These are phyloP conservation scores for Rhodotorula toruloides DNA, from an alignment of 768 basidiomycete species.

Conservation along the genomic window DNA sequence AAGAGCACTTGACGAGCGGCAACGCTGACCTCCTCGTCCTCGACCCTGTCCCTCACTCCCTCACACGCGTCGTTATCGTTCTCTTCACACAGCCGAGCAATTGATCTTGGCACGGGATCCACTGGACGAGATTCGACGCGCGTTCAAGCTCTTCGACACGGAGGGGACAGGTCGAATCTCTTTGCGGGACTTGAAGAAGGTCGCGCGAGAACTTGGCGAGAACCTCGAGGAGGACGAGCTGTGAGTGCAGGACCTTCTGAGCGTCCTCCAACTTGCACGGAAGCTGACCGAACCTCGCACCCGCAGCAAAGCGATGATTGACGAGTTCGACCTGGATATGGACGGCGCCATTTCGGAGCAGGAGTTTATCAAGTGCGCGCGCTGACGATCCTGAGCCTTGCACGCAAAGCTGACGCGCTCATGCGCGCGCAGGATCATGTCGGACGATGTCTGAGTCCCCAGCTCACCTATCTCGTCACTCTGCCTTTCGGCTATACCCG, in stretches of 20 bases:
- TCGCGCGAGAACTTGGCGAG: conserved; percentile 96
- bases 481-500: not conserved
- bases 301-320: conserved; percentile 81
- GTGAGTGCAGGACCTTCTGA: conserved; percentile 55
- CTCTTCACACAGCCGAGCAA: conserved; percentile 70
- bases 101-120: conserved; percentile 90
- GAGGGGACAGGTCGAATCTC: conserved; percentile 92
- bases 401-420: not conserved
- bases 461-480: not conserved
- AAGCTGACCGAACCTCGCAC: not conserved
- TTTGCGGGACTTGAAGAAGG: conserved; percentile 79
- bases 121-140: conserved; percentile 89
- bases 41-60: not conserved
- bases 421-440: conserved; percentile 9
- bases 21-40: not conserved
- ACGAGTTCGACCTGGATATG: conserved; percentile 97
- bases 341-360: conserved; percentile 95
- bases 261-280: not conserved
- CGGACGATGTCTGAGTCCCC: conserved; percentile 4
- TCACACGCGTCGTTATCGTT: not conserved
- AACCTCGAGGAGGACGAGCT: conserved; percentile 90
- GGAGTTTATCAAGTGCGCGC: conserved; percentile 59
- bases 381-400: not conserved
- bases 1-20: not conserved
- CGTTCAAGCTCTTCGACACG: conserved; percentile 94